Evolutionary conservation across 345 rosid species (phyloP).

Genomic region (Gossypium raimondii): DNA sequence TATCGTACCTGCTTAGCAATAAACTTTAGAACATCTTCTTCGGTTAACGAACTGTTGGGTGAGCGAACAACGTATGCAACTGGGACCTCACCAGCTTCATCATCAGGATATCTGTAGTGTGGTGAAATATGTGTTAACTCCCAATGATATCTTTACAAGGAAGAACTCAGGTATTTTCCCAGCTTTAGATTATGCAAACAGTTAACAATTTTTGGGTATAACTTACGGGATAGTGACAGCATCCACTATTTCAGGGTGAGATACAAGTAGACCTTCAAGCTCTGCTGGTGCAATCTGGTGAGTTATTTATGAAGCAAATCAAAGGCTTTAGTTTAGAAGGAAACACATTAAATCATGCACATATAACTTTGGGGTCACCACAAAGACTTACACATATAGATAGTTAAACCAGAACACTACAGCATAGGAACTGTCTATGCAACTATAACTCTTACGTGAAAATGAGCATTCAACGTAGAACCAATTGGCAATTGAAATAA

Average conservation of each 20-base stretch:
- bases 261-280: slow-evolving; percentile 87
- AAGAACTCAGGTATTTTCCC: neutral
- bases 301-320: slow-evolving; percentile 11
- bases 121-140: neutral
- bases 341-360: neutral
- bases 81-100: slow-evolving; percentile 95
- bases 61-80: slow-evolving; percentile 75
- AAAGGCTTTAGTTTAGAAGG: neutral
- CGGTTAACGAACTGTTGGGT: slow-evolving; percentile 59
- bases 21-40: slow-evolving; percentile 59
- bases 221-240: slow-evolving; percentile 95
- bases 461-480: neutral
- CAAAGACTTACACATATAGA: neutral
- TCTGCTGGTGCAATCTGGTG: slow-evolving; percentile 95
- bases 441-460: neutral
- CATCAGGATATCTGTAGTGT: slow-evolving; percentile 67
- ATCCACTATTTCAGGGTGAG: slow-evolving; percentile 81
- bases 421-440: neutral
- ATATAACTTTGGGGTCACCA: neutral
- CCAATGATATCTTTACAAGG: neutral
- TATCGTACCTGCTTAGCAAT: slow-evolving; percentile 65
- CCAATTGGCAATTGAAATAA: neutral
- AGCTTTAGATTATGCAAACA: neutral
- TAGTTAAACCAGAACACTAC: neutral
- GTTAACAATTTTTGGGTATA: neutral